phyloP scores from a whole-genome alignment of 2,329 filamentous ascomycete species.

The Fusarium sterilihyphosum region DNA sequence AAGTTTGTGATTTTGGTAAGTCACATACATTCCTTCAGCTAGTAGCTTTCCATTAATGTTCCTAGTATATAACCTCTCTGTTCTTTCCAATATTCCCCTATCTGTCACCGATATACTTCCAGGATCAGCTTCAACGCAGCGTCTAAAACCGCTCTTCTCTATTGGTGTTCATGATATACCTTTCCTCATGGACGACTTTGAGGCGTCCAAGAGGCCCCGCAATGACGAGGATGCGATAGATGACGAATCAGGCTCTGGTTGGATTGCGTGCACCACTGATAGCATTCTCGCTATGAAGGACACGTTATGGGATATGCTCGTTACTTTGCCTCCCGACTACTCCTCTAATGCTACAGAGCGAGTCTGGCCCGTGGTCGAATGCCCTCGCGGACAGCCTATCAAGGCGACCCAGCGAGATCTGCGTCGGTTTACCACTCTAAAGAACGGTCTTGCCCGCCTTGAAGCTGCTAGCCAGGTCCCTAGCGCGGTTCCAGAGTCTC shows the following conservation, averaged over 20 bases:
- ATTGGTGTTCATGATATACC: conserved; percentile 94
- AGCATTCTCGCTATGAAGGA: conserved; percentile 89
- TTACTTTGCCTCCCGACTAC: conserved; percentile 78
- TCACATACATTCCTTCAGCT: not conserved
- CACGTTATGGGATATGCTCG: conserved; percentile 87
- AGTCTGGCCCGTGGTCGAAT: conserved; percentile 81
- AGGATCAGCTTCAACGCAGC: conserved; percentile 66
- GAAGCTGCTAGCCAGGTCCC: conserved; percentile 36
- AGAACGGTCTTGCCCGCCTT: conserved; percentile 67
- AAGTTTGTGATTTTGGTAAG: conserved; percentile 88
- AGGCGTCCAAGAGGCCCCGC: conserved; percentile 53
- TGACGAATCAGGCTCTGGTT: conserved; percentile 70
- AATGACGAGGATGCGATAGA: conserved; percentile 51
- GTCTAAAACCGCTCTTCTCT: conserved; percentile 87
- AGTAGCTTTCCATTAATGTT: conserved; percentile 21
- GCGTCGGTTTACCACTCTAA: conserved; percentile 78
- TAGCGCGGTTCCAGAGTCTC: conserved; percentile 43
- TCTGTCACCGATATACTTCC: conserved; percentile 77
- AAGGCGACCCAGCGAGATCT: conserved; percentile 92
- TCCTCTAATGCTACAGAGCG: conserved; percentile 66
- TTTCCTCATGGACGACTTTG: conserved; percentile 72
- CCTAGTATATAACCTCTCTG: conserved; percentile 90
- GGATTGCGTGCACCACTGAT: conserved; percentile 96
- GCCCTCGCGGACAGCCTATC: conserved; percentile 69
- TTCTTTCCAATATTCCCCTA: conserved; percentile 87